phyloP scores from a whole-genome alignment of 2,329 filamentous ascomycete genomes.

The Ophiocordyceps polyrhachis-furcata region DNA sequence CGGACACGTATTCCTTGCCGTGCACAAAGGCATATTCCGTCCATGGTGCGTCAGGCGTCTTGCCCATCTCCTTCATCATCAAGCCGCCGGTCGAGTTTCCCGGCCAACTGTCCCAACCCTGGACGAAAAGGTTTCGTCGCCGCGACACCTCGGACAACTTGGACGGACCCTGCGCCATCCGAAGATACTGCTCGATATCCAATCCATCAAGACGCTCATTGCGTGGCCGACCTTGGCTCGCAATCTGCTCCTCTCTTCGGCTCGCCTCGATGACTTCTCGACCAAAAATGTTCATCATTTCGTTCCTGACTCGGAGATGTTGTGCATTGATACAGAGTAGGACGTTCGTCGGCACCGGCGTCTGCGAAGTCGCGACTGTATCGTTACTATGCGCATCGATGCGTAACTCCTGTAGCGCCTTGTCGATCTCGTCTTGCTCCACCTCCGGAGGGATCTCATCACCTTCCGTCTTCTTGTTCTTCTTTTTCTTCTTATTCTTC shows the following conservation, averaged over 20 bases:
- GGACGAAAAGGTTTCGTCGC: conserved; percentile 66
- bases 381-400: conserved; percentile 9
- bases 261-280: conserved; percentile 37
- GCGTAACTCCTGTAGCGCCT: conserved; percentile 30
- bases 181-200: conserved; percentile 37
- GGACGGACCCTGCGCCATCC: conserved; percentile 33
- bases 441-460: conserved; percentile 13
- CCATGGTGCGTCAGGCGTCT: conserved; percentile 31
- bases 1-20: conserved; percentile 50
- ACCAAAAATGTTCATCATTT: conserved; percentile 56
- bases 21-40: conserved; percentile 62
- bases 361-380: conserved; percentile 1
- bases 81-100: conserved; percentile 61
- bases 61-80: conserved; percentile 48
- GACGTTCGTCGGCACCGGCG: conserved; percentile 14
- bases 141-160: conserved; percentile 53
- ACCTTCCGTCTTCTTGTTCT: conserved; percentile 18
- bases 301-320: conserved; percentile 69
- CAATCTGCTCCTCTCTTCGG: conserved; percentile 27
- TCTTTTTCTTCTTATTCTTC: conserved; percentile 15
- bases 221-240: conserved; percentile 17
- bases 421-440: conserved; percentile 35
- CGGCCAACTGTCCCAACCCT: conserved; percentile 79
- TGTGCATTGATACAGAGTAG: conserved; percentile 38
- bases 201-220: conserved; percentile 26